These are phyloP conservation scores for Aspergillus sparsus DNA, from an alignment of 495 filamentous ascomycete species.

Conservation along the genomic window DNA sequence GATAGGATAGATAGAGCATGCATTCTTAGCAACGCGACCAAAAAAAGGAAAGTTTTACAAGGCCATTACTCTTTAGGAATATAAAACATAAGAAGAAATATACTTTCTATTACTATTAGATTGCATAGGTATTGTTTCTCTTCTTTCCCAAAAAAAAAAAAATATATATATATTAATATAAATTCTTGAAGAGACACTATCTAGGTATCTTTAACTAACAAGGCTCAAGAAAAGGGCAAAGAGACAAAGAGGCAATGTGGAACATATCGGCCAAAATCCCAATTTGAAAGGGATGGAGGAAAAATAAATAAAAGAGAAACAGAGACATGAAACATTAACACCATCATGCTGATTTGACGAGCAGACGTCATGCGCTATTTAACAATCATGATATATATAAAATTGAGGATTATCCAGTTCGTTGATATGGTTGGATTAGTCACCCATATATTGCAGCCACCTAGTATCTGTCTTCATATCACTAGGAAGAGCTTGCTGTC, in stretches of 20 bases:
- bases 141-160: too few relatives aligned
- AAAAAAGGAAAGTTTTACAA: too few relatives aligned
- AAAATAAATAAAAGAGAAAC: neutral
- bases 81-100: too few relatives aligned
- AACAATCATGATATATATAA: constrained; percentile 2
- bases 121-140: too few relatives aligned
- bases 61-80: too few relatives aligned
- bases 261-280: neutral
- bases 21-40: too few relatives aligned
- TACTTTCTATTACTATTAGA: too few relatives aligned
- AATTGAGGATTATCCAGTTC: neutral
- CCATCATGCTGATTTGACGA: constrained; percentile 11
- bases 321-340: constrained; percentile 8
- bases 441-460: constrained; percentile 47
- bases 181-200: neutral
- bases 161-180: too few relatives aligned
- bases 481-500: constrained; percentile 28
- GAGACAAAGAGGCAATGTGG: neutral
- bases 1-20: too few relatives aligned
- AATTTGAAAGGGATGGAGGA: neutral
- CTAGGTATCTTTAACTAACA: constrained; percentile 22
- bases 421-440: constrained; percentile 16
- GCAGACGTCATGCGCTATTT: neutral
- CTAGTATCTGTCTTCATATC: constrained; percentile 39
- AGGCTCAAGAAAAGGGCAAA: neutral